Conservation (phyloP, 2,329 filamentous ascomycete species). For the Sporothrix phasma region DNA sequence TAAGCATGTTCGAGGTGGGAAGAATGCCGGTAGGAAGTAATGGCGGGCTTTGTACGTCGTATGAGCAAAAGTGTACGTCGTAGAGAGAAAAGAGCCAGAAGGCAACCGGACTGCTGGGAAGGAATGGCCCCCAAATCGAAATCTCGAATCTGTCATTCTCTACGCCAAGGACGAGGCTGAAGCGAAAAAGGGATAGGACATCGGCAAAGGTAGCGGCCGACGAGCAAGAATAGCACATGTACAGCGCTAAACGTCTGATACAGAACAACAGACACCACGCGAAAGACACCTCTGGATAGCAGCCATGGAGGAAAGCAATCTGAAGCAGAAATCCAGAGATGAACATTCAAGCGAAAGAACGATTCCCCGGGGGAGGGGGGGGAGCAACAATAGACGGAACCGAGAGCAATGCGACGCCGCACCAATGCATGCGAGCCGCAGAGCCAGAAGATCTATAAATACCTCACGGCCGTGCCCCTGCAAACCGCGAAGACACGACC, state of each 20-base stretch:
- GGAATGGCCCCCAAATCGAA: constrained; percentile 16
- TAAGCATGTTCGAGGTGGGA: not conserved
- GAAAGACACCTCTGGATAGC: not conserved
- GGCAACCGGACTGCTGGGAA: constrained; percentile 16
- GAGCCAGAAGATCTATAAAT: not conserved
- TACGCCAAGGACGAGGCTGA: not conserved
- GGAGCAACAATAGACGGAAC: not conserved
- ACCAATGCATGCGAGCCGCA: not conserved
- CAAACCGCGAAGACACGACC: not conserved
- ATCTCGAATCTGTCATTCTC: not conserved
- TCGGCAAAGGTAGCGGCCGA: not conserved
- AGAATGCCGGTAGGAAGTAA: not conserved
- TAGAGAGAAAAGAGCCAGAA: not conserved
- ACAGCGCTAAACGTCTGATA: not conserved
- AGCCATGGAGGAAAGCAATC: not conserved
- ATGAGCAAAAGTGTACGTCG: not conserved
- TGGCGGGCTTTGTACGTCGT: not conserved
- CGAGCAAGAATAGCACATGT: not conserved
- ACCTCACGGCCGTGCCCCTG: not conserved
- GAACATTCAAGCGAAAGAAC: not conserved
- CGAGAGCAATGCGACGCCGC: not conserved
- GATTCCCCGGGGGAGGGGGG: not conserved
- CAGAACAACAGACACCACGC: not conserved
- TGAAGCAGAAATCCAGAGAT: not conserved
- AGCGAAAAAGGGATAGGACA: not conserved